phyloP scores from a whole-genome alignment of 2,329 filamentous ascomycete species.

The Penicillium sp. region DNA sequence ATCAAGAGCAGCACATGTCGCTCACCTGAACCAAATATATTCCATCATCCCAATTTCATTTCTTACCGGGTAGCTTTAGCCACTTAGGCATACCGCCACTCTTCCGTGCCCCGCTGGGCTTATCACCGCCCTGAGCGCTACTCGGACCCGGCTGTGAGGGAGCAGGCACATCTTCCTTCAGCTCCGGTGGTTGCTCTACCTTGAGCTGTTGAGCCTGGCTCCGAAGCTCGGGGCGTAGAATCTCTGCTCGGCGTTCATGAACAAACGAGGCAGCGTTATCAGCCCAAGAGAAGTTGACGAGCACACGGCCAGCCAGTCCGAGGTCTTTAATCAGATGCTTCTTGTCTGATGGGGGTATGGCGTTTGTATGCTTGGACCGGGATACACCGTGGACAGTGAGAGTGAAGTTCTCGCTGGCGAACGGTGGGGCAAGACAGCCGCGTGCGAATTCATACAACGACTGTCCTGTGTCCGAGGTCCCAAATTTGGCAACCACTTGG shows the following conservation, averaged over 20 bases:
- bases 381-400: constrained; percentile 59
- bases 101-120: constrained; percentile 33
- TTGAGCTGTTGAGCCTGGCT: constrained; percentile 66
- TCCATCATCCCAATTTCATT: constrained; percentile 47
- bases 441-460: constrained; percentile 74
- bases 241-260: constrained; percentile 51
- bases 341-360: constrained; percentile 48
- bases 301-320: constrained; percentile 66
- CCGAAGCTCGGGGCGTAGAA: constrained; percentile 62
- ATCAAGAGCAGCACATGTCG: constrained; percentile 7
- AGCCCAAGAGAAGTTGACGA: constrained; percentile 76
- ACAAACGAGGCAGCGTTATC: constrained; percentile 59
- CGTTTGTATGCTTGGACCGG: constrained; percentile 24
- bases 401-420: constrained; percentile 65
- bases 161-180: constrained; percentile 51
- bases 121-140: constrained; percentile 35
- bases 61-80: constrained; percentile 71
- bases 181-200: constrained; percentile 35
- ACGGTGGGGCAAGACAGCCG: constrained; percentile 62
- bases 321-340: constrained; percentile 68
- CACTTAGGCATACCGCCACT: constrained; percentile 62
- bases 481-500: constrained; percentile 70
- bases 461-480: constrained; percentile 65
- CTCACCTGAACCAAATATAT: constrained; percentile 1
- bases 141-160: constrained; percentile 23